Base-by-base conservation (phyloP, 257 asterid species). In the Lycium ferocissimum region DNA sequence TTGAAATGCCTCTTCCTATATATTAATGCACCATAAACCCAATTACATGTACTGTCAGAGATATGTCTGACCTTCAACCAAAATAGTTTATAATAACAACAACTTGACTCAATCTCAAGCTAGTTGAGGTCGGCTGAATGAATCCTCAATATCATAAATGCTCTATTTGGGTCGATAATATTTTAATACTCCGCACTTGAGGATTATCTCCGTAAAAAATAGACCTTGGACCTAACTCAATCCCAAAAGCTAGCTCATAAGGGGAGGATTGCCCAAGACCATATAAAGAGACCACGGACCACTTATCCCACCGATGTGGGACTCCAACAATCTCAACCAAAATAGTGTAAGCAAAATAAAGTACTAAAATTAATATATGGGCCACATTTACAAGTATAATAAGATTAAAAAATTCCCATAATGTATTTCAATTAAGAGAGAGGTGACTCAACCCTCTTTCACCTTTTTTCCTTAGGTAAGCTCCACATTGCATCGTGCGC, bases 141-240 rank as follows among this genome's bases (percentile, higher is more conserved):
- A 73, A 73, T 73, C 80, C 40, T 45, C 35, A 73, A 20, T 45
- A 72, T 72, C 18, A 72, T 18, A 72, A 43, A 72, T 45, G 57
- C 38, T n/a, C 80, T 17, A 17, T 40, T 40, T 70, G 79, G 33
- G 79, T 70, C 33, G 15, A 70, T 8, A 70, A 38, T 38, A 4
- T 40, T 40, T 70, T 33, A 38, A 17, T 70, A 17, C 79, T 70
- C 17, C 5, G 57, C 54, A 43, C 79, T 71, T 71, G 15, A 71
- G 57, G 57, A 71, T 17, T 71, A 45, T 71, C 57, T 26, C 33
- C 33, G 33, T 26, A 26, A 26, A 26, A 1, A 26, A 26, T 26
- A 26, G 33, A 26, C 33, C 33, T 26, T 26, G 33, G 33, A 1
- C 33, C 33, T 26, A 26, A 26, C 33, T 26, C 33, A 26, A 26